These are phyloP conservation scores for Thalassiosira oceanica DNA, from an alignment of 352 stramenopile genomes.

Conservation along the genomic window DNA sequence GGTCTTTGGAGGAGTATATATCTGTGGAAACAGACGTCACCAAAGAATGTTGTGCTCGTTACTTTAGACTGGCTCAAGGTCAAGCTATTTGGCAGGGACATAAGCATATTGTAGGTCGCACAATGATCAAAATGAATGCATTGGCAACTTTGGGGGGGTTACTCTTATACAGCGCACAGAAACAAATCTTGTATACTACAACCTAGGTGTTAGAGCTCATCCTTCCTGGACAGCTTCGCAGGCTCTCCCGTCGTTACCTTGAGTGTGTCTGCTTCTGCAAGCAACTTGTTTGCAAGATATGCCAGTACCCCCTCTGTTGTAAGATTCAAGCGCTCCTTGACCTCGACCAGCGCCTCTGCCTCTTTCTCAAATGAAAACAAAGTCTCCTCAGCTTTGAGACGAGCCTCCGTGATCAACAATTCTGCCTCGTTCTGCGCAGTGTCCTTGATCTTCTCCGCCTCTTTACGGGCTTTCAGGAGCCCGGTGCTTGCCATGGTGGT, in stretches of 20 bases:
- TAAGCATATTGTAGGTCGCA: conserved; percentile 63
- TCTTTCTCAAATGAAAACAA: conserved; percentile 55
- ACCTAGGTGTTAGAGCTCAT: conserved; percentile 33
- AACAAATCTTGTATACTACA: too few relatives aligned
- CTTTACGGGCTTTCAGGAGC: conserved; percentile 39
- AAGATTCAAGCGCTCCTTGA: conserved; percentile 47
- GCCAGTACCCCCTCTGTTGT: conserved; percentile 51
- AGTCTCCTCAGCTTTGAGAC: conserved; percentile 52
- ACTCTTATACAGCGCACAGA: too few relatives aligned
- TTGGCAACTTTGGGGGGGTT: too few relatives aligned
- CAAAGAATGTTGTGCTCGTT: conserved; percentile 82
- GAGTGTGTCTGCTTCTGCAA: conserved; percentile 28
- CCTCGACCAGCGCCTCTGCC: conserved; percentile 36
- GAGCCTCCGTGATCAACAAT: conserved; percentile 50
- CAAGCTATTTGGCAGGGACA: conserved; percentile 82
- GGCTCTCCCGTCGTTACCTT: conserved; percentile 47
- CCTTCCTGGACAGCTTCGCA: conserved; percentile 35
- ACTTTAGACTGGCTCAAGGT: conserved; percentile 84
- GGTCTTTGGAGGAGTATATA: conserved; percentile 84
- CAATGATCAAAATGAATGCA: too few relatives aligned
- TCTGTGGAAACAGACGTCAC: conserved; percentile 83
- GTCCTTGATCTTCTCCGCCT: conserved; percentile 52
- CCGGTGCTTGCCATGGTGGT: conserved; percentile 53
- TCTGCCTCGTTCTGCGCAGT: conserved; percentile 54
- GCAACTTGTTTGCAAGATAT: conserved; percentile 46